Conservation (phyloP, 371 early-diverging fungal genomes). For the Apophysomyces elegans region DNA sequence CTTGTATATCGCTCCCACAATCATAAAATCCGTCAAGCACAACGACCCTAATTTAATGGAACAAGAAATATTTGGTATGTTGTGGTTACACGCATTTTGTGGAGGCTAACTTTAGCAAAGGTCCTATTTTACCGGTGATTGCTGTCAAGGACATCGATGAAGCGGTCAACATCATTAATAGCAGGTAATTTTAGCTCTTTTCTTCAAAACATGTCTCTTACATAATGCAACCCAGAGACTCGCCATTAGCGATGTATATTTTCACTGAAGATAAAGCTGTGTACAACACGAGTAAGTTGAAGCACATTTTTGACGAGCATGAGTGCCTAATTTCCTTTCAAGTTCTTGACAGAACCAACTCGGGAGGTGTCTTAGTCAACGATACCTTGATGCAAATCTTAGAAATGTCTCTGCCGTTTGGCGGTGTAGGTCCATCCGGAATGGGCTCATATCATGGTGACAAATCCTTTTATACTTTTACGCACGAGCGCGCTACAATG, state of each 20-base stretch:
- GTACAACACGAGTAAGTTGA: constrained; percentile 36
- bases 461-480: constrained; percentile 76
- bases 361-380: constrained; percentile 75
- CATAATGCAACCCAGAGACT: constrained; percentile 32
- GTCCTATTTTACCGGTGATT: constrained; percentile 87
- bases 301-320: too few relatives aligned
- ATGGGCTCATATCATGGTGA: constrained; percentile 72
- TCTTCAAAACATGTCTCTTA: neutral
- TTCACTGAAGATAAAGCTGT: constrained; percentile 48
- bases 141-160: constrained; percentile 74
- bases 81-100: neutral
- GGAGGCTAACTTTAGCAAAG: constrained; percentile 15
- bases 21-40: constrained; percentile 60
- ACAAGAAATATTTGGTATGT: constrained; percentile 74
- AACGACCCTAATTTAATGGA: constrained; percentile 64
- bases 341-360: constrained; percentile 57
- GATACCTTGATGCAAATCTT: constrained; percentile 67
- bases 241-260: constrained; percentile 76
- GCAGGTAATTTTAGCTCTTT: constrained; percentile 42
- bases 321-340: too few relatives aligned
- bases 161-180: constrained; percentile 73
- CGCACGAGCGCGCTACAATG: constrained; percentile 64
- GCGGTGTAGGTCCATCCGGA: constrained; percentile 88
- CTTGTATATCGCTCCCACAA: constrained; percentile 69
- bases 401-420: constrained; percentile 74